Evolutionary conservation across 352 stramenopile genomes (phyloP), one percentile per base, ranked within the genome.

Genomic region (Pythium apleroticum): DNA sequence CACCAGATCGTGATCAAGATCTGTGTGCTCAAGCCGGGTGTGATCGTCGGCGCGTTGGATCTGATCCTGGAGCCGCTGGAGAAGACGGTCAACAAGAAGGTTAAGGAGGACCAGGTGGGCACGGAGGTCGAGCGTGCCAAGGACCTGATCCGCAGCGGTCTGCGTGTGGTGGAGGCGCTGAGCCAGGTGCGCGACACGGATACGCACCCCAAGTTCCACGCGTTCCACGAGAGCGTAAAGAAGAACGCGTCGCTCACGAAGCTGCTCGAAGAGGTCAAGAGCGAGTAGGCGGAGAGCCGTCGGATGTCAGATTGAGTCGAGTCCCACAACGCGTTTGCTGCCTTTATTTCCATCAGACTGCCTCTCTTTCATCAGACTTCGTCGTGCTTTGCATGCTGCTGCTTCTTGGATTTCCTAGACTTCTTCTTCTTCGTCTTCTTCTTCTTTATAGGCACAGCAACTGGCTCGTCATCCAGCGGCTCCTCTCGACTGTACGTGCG

Each of bases 1-100:
- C 97, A 99, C 74, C 96, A 99, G 59, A 98, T 99, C 76, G 73
- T 99, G 25, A 91, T 98, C 43, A 98, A 98, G 66, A 95, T 98
- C 65, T 98, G 90, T 68, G 62, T 69, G 20, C 69, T 95, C 52
- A 85, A 91, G 65, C 81, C 89, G 50, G 86, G 80, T 28, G 80
- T 85, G 24, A 75, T 98, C 31, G 83, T 97, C 12, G 81, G 84
- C 25, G 82, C 90, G 12, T 73, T 98, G 35, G 90, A 98, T 64
- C 72, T 87, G 35, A 89, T 99, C 64, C 69, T 98, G 4, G 90
- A 96, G 52, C 83, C 94, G 15, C 73, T 99, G 27, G 92, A 98
- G 55, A 98, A 98, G 73, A 98, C 96, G 7, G 74, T 98, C 41
- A 96, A 98, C 74, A 98, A 98, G 69, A 98, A 91, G 59, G 74